phyloP scores from a whole-genome alignment of 116 monocot genomes.

The Trichopus zeylanicus region DNA sequence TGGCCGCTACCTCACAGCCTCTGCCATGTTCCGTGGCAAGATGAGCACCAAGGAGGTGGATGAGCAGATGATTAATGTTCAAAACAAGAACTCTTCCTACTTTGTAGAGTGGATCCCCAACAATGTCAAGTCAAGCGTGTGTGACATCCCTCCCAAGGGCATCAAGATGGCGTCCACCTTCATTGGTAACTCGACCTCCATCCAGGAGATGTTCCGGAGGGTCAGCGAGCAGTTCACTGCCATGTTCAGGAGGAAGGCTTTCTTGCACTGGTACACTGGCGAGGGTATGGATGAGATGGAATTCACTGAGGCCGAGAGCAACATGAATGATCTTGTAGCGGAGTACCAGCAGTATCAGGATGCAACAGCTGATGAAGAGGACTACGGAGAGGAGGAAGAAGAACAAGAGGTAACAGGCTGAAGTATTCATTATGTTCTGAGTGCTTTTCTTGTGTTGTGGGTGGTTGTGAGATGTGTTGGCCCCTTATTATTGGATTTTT shows the following conservation, averaged over 20 bases:
- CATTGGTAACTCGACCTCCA: constrained; percentile 60
- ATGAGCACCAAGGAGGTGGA: constrained; percentile 42
- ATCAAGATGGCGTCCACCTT: constrained; percentile 40
- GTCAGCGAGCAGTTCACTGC: constrained; percentile 75
- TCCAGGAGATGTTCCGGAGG: constrained; percentile 80
- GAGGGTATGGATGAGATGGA: constrained; percentile 75
- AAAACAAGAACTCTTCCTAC: constrained; percentile 38
- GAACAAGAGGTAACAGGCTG: too few species aligned
- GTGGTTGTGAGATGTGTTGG: too few species aligned
- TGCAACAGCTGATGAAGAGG: constrained; percentile 40
- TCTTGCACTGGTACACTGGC: constrained; percentile 74
- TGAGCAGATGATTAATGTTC: constrained; percentile 37
- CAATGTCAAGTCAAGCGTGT: constrained; percentile 23
- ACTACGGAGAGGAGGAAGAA: constrained; percentile 19
- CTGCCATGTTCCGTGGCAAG: constrained; percentile 58
- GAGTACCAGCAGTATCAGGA: constrained; percentile 73
- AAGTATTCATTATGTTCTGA: too few species aligned
- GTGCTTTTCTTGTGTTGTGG: too few species aligned
- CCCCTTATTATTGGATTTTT: too few species aligned
- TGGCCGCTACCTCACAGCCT: constrained; percentile 53
- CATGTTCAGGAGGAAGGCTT: constrained; percentile 83
- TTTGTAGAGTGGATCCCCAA: constrained; percentile 40
- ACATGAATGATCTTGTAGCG: constrained; percentile 54
- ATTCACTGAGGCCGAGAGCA: constrained; percentile 66
- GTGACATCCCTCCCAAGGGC: constrained; percentile 13